Base-by-base conservation (phyloP, 805 yeast species). In the Teunomyces pallodes region DNA sequence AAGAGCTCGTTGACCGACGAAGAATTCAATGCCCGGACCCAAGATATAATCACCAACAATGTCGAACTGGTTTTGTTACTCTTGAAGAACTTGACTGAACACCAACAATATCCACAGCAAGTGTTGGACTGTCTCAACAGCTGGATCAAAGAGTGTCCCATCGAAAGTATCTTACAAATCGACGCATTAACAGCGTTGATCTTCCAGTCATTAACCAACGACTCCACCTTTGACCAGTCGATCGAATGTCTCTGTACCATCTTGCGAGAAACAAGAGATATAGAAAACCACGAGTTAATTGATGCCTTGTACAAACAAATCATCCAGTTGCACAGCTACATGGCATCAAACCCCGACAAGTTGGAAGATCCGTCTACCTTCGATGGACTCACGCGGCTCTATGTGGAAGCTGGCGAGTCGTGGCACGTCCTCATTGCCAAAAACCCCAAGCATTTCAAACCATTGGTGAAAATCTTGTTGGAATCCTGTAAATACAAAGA, bases 331-430 rank as follows among this genome's bases (percentile, higher is more conserved):
- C 79, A 82, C 60, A 77, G 80, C 3, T 70, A 75, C 39, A 59
- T 85, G 50, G 54, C 47, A 27, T 39, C 62, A 7, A 48, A 56
- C 33, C 64, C 65, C 9, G 66, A 72, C 14, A 77, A 76, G 46
- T 65, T 69, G 45, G 83, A 80, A 48, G 92, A 85, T 56, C 75
- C 80, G 1, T 94, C 86, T 31, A 75, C 77, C 33, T 78, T 87
- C 59, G 84, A 84, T 48, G 82, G 87, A 10, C 70, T 87, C 46
- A 81, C 96, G 0, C 77, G 94, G 58, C 64, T 94, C 38, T 88
- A 87, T 63, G 87, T 90, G 5, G 96, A 90, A 57, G 96, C 97
- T 1, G 96, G 96, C 48, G 97, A 90, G 67, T 80, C 96, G 1
- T 94, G 99, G 99, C 94, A 90, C 66, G 87, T 87, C 30, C 73